These are phyloP conservation scores for Penstemon eatonii DNA, from an alignment of 257 asterid genomes.

Conservation along the genomic window DNA sequence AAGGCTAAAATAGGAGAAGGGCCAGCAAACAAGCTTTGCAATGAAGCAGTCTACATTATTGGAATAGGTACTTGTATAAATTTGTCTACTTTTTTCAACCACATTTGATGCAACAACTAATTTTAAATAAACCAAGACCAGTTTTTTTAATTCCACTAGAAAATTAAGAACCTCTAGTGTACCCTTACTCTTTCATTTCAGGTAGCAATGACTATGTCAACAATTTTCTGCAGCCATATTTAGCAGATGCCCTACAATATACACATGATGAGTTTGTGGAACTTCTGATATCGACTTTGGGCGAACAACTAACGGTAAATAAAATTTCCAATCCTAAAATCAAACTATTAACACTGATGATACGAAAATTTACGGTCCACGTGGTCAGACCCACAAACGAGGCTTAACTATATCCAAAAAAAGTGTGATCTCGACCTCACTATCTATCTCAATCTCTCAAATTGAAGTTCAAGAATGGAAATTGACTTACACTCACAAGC, in stretches of 20 bases:
- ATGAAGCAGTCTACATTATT: conserved; percentile 58
- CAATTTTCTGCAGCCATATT: conserved; percentile 78
- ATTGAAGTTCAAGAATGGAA: too few relatives aligned
- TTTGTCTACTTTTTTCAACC: neutral
- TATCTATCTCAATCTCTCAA: too few relatives aligned
- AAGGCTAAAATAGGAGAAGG: conserved; percentile 57
- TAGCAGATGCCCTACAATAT: conserved; percentile 57
- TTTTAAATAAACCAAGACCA: too few relatives aligned
- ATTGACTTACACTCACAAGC: too few relatives aligned
- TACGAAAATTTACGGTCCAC: too few relatives aligned
- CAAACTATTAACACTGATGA: too few relatives aligned
- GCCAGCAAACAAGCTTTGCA: conserved; percentile 57
- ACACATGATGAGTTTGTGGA: conserved; percentile 68
- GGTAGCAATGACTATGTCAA: conserved; percentile 90
- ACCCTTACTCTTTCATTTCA: conserved; percentile 33
- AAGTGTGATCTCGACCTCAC: too few relatives aligned
- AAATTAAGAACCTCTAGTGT: neutral
- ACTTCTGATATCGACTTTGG: conserved; percentile 57
- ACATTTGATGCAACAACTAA: neutral
- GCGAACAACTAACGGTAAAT: conserved; percentile 52
- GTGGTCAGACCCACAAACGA: too few relatives aligned
- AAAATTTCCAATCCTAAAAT: neutral
- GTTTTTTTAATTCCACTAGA: neutral
- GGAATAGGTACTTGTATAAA: conserved; percentile 55
- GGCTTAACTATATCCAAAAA: too few relatives aligned